Base-by-base conservation (phyloP, 371 early-diverging fungal species). In the Mucor indicus region DNA sequence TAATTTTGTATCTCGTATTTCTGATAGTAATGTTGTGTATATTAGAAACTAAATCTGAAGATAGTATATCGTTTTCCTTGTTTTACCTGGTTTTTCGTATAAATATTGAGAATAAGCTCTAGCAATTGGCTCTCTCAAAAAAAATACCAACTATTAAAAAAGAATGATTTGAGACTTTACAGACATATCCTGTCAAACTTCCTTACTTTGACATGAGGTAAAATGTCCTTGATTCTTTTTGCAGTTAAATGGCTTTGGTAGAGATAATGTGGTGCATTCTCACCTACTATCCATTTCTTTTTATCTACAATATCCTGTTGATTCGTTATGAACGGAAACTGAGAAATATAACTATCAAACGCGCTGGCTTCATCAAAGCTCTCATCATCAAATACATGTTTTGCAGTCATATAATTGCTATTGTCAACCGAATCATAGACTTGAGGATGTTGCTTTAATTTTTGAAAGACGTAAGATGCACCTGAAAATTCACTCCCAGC, bases 401-500 rank as follows among this genome's bases (percentile, higher is more conserved):
- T 44, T 35, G 37, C 32, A 20, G 37, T 27, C 21, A 15, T 23
- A 10, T 38, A n/a, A 1, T 41, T 20, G 22, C 39, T 47, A 17
- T 53, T 41, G 23, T 59, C 57, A 2, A 70, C 63, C 12, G 52
- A 46, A 10, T 65, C 60, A 8, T 63, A 49, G 2, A 80, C 67
- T 50, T 80, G 80, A 0, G 80, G 80, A 40, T 80, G 80, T 5
- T 69, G 60, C 17, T 58, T 63, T 36, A 80, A 49, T 15, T 65
- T 60, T 33, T 68, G 64, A 46, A 77, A 80, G 16, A 76, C 63
- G 27, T 67, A 75, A 2, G 57, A 43, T 20, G 74, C 64, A 1
- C 74, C 80, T 33, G 72, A 64, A 20, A 67, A 56, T 41, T 80
- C 80, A 16, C 75, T 71, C 29, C 80, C 80, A 35, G 80, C 80